phyloP scores from a whole-genome alignment of 164 flowering plant species.

The Vitis cinerea region DNA sequence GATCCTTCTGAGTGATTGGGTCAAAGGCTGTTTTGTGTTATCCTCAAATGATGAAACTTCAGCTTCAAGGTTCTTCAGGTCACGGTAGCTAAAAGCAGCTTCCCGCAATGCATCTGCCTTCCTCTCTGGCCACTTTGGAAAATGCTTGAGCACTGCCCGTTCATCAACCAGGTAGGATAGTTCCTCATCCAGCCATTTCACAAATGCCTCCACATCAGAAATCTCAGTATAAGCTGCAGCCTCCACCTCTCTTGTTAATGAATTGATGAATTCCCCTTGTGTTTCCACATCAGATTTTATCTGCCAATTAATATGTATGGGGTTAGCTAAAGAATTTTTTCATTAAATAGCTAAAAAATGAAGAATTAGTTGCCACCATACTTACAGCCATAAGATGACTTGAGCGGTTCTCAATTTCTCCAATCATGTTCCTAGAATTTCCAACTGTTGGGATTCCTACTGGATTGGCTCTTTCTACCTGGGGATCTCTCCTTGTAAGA shows the following conservation, averaged over 20 bases:
- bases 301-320: slow-evolving; percentile 23
- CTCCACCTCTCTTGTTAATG: slow-evolving; percentile 54
- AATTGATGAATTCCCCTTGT: slow-evolving; percentile 51
- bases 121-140: slow-evolving; percentile 78
- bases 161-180: slow-evolving; percentile 71
- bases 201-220: slow-evolving; percentile 66
- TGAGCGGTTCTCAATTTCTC: slow-evolving; percentile 84
- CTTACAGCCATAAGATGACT: slow-evolving; percentile 69
- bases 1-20: slow-evolving; percentile 44
- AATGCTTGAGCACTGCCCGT: slow-evolving; percentile 84
- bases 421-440: slow-evolving; percentile 66
- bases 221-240: slow-evolving; percentile 46
- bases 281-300: slow-evolving; percentile 69
- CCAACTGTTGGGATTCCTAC: slow-evolving; percentile 21
- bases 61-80: slow-evolving; percentile 54
- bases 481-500: slow-evolving; percentile 50
- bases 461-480: slow-evolving; percentile 29
- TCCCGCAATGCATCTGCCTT: slow-evolving; percentile 81
- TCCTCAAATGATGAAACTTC: slow-evolving; percentile 48
- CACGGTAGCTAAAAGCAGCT: slow-evolving; percentile 72
- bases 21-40: slow-evolving; percentile 43
- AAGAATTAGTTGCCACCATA: not conserved
- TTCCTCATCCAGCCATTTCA: slow-evolving; percentile 74
- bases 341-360: not conserved
- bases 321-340: not conserved